Conservation (phyloP, 106 monocot genomes). For the Amphibolis antarctica region DNA sequence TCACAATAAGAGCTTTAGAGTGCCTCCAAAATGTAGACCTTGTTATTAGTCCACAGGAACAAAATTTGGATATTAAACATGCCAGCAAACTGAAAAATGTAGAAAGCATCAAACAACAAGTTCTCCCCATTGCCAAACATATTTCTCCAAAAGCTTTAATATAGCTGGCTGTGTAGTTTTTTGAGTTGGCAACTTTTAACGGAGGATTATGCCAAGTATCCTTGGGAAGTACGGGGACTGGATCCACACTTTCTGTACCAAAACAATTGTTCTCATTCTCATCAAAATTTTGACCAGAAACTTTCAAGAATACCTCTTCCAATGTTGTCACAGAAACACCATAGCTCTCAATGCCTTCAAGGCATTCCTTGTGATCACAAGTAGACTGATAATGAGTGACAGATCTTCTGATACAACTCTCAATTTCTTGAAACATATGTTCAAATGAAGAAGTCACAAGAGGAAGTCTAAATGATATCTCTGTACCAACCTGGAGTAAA, state of each 20-base stretch:
- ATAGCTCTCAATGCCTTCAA: constrained; percentile 60
- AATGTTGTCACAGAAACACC: constrained; percentile 86
- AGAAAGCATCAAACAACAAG: constrained; percentile 23
- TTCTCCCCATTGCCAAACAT: constrained; percentile 28
- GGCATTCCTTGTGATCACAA: constrained; percentile 5
- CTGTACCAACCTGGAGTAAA: constrained; percentile 59
- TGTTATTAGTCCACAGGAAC: constrained; percentile 36
- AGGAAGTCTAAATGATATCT: constrained; percentile 80
- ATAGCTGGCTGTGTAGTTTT: constrained; percentile 6
- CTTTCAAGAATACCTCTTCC: constrained; percentile 88
- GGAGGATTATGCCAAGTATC: constrained; percentile 8
- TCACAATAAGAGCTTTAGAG: constrained; percentile 61
- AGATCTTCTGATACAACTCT: constrained; percentile 40
- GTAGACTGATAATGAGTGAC: not conserved
- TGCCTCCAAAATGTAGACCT: constrained; percentile 58
- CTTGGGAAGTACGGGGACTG: constrained; percentile 18
- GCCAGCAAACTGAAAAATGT: constrained; percentile 32
- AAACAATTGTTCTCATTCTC: constrained; percentile 21
- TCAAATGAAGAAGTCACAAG: constrained; percentile 59
- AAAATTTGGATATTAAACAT: constrained; percentile 27
- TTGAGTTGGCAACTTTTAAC: constrained; percentile 15
- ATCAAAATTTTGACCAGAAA: constrained; percentile 40
- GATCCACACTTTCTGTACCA: constrained; percentile 12
- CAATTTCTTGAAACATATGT: constrained; percentile 83
- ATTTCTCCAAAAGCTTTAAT: constrained; percentile 22